These are phyloP conservation scores for Parasitella parasitica DNA, from an alignment of 371 early-diverging fungal species.

Conservation along the genomic window DNA sequence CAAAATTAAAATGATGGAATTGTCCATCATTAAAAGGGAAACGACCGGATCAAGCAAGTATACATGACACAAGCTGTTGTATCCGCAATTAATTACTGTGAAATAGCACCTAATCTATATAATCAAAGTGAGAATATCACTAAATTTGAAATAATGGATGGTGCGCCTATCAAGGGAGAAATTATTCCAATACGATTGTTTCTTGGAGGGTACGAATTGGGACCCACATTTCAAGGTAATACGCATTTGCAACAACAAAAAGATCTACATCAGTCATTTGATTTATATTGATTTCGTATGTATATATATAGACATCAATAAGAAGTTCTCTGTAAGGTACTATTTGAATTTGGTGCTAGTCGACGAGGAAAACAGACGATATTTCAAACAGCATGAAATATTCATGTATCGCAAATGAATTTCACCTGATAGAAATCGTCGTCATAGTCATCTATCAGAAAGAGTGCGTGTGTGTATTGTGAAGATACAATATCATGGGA, in stretches of 20 bases:
- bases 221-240: constrained; percentile 59
- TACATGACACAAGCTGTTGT: not conserved
- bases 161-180: constrained; percentile 94
- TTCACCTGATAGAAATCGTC: not conserved
- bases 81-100: constrained; percentile 21
- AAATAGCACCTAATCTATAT: constrained; percentile 74
- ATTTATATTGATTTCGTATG: too few relatives aligned
- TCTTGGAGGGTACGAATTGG: constrained; percentile 89
- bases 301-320: constrained; percentile 70
- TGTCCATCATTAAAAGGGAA: constrained; percentile 90
- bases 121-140: constrained; percentile 94
- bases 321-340: constrained; percentile 91
- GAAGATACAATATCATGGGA: not conserved
- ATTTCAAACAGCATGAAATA: constrained; percentile 93
- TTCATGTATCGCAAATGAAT: constrained; percentile 51
- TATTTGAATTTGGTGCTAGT: constrained; percentile 92
- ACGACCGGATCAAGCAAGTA: constrained; percentile 71
- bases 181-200: constrained; percentile 94
- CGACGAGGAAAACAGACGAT: constrained; percentile 92
- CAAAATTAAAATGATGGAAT: constrained; percentile 95
- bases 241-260: not conserved
- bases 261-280: not conserved
- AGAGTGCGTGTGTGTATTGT: not conserved
- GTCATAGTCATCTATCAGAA: not conserved
- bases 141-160: constrained; percentile 97